Evolutionary conservation across 331 rosid genomes (phyloP), one percentile per base, ranked within the genome.

Genomic region (Quercus lobata): DNA sequence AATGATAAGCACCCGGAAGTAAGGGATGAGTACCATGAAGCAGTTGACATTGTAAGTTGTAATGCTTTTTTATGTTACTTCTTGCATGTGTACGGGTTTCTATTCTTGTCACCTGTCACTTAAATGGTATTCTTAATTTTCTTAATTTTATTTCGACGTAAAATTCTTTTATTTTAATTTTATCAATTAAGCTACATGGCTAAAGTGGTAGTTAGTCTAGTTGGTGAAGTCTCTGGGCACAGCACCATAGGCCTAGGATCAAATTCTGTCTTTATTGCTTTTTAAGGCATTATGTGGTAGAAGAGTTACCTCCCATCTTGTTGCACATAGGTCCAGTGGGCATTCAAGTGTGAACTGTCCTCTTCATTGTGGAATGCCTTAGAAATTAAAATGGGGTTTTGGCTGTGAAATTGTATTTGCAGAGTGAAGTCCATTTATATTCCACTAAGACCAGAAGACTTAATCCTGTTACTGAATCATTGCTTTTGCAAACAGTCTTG

Each of bases 41-140:
- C 81, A 34, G 76, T 79, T 76, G 25, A 61, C 76, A 52, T 79
- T 41, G 98, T 94, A 86, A 90, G 97, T 88, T 41, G 65, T 35
- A 79, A 61, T 75, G 61, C 77, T 61, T 58, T 25, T 71, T 41
- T 82, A 44, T 62, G 46, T 78, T 60, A 16, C 61, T 70, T 58
- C 41, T 71, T 29, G 62, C 75, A 29, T 55, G 46, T 78, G 37
- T 27, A 9, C 53, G 24, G 49, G 63, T 41, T 5, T 21, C 41
- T 32, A 21, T 41, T 41, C 46, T 2, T 41, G 46, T 2, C 1
- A 2, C 46, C 12, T 29, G 73, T 68, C 66, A 27, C 56, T 41
- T 49, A 71, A 41, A 37, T 15, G 22, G 7, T 34, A 4, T 54
- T n/a, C 24, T 76, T 66, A 9, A 24, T 52, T 76, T 70, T 25